phyloP scores from a whole-genome alignment of 192 early-diverging fungal species.

The Coemansia pectinata region DNA sequence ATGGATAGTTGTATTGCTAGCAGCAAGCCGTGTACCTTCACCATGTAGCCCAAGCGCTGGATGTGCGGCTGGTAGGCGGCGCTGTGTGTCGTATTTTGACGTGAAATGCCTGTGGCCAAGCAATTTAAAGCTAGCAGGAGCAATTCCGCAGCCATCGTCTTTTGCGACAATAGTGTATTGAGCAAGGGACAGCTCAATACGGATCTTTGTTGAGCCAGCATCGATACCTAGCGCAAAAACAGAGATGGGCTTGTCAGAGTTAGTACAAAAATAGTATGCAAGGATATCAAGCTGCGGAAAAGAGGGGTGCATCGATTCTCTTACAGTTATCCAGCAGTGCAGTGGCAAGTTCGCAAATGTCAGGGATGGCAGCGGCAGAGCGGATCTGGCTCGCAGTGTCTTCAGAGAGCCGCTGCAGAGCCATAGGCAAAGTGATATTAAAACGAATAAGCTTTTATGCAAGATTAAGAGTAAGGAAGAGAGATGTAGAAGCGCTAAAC shows the following conservation, averaged over 20 bases:
- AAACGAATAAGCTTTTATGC: not conserved
- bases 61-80: no score
- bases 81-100: constrained; percentile 20
- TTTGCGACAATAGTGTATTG: constrained; percentile 18
- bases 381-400: constrained; percentile 18
- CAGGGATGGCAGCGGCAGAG: constrained; percentile 25
- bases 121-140: not conserved
- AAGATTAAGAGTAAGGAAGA: not conserved
- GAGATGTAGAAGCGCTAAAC: not conserved
- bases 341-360: constrained; percentile 25
- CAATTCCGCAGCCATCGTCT: constrained; percentile 44
- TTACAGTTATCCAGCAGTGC: constrained; percentile 45
- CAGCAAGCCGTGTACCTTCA: constrained; percentile 22
- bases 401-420: constrained; percentile 13
- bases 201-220: constrained; percentile 30
- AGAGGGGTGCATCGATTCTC: not conserved
- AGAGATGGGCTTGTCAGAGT: not conserved
- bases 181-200: constrained; percentile 20
- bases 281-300: not conserved
- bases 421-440: not conserved
- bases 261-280: not conserved
- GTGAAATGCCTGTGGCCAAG: constrained; percentile 31
- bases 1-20: not conserved
- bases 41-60: constrained; percentile 20
- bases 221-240: constrained; percentile 31